Base-by-base conservation (phyloP, 331 rosid species). In the Ulmus americana region DNA sequence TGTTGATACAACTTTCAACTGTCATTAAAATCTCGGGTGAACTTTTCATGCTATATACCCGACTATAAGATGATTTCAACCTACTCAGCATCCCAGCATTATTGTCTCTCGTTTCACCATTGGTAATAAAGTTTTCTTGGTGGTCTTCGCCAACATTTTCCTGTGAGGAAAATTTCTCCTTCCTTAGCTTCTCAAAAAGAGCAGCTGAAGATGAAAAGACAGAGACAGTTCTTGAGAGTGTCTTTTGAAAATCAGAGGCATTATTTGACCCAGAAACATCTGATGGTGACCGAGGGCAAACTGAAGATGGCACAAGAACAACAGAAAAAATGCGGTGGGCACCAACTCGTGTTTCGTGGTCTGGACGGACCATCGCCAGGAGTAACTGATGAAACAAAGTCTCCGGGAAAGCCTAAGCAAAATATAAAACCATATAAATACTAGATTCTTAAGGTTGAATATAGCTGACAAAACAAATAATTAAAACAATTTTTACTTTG, bases 181-280 rank as follows among this genome's bases (percentile, higher is more conserved):
- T 72, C 74, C 74, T 74, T 39, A 90, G 80, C 84, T 82, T 94
- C 84, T 85, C 91, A 73, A 87, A 87, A 67, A 94, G 85, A 58
- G 95, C 94, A 42, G 99, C 99, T 46, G 99, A 94, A 73, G 96
- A 90, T 58, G 91, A 81, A 76, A 90, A 94, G 59, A 84, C 91
- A 22, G 99, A 87, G 61, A 87, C 95, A 16, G 99, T 74, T 81
- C 95, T 81, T 2, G 99, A 90, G 40, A 90, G 89, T 11, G 95
- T 74, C 79, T 87, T 81, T 6, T 88, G 91, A 74, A 85, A 61
- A 71, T 62, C 82, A 14, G 63, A 63, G 22, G 83, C 73, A 85
- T 77, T 85, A 43, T 70, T 87, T 13, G 79, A 59, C 55, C 74
- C 68, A 13, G 79, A 62, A 76, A 65, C 57, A 63, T 82, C 61